phyloP scores from a whole-genome alignment of 305 asterid genomes.

The Caryopteris hybrid region DNA sequence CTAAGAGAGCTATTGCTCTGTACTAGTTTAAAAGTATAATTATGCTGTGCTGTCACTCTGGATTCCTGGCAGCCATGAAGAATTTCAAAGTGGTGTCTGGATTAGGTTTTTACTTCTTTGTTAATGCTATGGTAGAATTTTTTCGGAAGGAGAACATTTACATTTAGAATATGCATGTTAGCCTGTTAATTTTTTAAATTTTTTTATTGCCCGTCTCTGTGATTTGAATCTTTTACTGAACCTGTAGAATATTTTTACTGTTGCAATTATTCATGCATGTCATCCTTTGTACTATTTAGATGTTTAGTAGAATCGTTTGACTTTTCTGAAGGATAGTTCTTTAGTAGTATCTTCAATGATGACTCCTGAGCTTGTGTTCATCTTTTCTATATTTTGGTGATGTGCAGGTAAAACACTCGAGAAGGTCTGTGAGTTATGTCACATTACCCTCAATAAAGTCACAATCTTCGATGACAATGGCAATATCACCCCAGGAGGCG shows the following conservation, averaged over 20 bases:
- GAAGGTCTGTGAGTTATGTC: slow-evolving; percentile 85
- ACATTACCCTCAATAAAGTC: slow-evolving; percentile 82
- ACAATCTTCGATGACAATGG: slow-evolving; percentile 81
- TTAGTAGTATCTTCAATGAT: neutral
- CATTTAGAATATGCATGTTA: neutral
- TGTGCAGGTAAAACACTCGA: slow-evolving; percentile 70
- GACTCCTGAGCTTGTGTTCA: neutral
- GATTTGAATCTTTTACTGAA: neutral
- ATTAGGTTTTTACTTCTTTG: neutral
- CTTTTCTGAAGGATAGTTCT: neutral
- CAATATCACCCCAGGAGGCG: slow-evolving; percentile 85
- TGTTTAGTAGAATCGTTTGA: neutral
- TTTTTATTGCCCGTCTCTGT: neutral
- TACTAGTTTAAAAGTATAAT: neutral
- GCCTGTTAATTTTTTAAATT: neutral
- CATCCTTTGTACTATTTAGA: neutral
- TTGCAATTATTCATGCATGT: no score
- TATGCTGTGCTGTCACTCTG: neutral
- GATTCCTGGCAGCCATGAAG: neutral
- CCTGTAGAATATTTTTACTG: neutral
- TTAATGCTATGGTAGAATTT: neutral
- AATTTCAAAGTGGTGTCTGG: neutral
- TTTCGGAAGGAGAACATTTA: neutral
- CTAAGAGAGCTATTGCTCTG: neutral
- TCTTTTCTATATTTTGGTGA: slow-evolving; percentile 13